phyloP scores from a whole-genome alignment of 164 flowering plant genomes.

The Macadamia integrifolia region DNA sequence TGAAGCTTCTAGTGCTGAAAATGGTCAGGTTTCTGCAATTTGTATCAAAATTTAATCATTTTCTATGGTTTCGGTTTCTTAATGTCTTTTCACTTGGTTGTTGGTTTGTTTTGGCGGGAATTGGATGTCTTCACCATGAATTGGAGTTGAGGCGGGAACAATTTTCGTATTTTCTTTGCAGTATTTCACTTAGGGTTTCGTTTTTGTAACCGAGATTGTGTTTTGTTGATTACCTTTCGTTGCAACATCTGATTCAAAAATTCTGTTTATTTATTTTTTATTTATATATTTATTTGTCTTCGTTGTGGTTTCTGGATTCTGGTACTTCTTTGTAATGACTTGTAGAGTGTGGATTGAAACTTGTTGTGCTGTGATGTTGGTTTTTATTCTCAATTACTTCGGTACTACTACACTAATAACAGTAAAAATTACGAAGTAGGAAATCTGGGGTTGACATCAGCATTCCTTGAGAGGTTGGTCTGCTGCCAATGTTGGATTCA shows the following conservation, averaged over 20 bases:
- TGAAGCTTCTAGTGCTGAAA: constrained; percentile 5
- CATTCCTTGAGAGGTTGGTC: neutral
- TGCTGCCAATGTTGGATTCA: too few species aligned
- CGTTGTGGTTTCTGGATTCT: neutral
- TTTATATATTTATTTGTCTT: neutral
- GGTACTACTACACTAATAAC: neutral
- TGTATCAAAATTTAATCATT: too few species aligned
- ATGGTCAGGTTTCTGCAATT: neutral
- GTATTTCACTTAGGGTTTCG: constrained; percentile 3
- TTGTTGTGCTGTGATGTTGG: neutral
- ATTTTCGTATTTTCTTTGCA: neutral
- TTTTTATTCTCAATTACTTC: neutral
- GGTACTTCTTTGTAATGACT: neutral
- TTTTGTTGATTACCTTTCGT: neutral
- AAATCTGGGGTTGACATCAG: neutral
- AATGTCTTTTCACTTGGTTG: neutral
- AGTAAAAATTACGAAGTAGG: too few species aligned
- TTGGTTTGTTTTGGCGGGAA: neutral
- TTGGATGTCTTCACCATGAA: neutral
- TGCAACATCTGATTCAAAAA: neutral
- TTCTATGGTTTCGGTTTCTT: neutral
- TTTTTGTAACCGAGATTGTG: neutral
- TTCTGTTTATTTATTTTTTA: neutral
- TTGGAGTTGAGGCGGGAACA: constrained; percentile 14
- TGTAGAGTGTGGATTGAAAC: neutral